Base-by-base conservation (phyloP, 1,139 yeast genomes). In the Pichia kudriavzevii region DNA sequence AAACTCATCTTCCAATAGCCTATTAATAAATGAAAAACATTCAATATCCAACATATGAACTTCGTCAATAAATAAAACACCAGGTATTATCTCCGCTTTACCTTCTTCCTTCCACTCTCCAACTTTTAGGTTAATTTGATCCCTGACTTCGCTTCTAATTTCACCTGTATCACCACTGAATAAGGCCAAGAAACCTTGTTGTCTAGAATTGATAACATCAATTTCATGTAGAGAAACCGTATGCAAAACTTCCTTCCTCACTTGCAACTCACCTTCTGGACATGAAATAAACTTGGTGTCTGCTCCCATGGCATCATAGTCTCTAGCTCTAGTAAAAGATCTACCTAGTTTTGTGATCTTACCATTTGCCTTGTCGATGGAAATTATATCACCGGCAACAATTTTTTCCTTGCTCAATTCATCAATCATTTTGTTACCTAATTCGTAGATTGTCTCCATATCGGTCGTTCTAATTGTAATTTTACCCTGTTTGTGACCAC, bases 101-200 rank as follows among this genome's bases (percentile, higher is more conserved):
- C 98, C 98, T 67, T 93, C 98, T 66, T 93, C 99, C 55, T 83
- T 85, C 98, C 98, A 93, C 63, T 93, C 98, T 21, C 94, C 94
- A 36, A 93, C 96, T 63, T 91, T 91, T 35, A 88, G 75, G 63
- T 93, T 91, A 59, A 93, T 91, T 64, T 93, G 98, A 57, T 88
- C 96, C 56, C 99, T 78, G 24, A 93, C 94, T 61, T 93, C 98
- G 10, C 93, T 72, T 49, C 95, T 73, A 50, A 91, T 91, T 64
- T 91, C 98, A 48, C 98, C 98, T 18, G 97, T 91, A 59, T 91
- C 98, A 48, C 97, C 98, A 34, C 93, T 80, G 57, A 93, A 93
- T 45, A 93, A 69, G 2, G 98, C 98, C 56, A 93, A 67, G 56
- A 91, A 91, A 12, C 99, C 99, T 61, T 93, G 99, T 32, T 95